Conservation (phyloP, 2,329 filamentous ascomycete genomes). For the Colletotrichum sp. region DNA sequence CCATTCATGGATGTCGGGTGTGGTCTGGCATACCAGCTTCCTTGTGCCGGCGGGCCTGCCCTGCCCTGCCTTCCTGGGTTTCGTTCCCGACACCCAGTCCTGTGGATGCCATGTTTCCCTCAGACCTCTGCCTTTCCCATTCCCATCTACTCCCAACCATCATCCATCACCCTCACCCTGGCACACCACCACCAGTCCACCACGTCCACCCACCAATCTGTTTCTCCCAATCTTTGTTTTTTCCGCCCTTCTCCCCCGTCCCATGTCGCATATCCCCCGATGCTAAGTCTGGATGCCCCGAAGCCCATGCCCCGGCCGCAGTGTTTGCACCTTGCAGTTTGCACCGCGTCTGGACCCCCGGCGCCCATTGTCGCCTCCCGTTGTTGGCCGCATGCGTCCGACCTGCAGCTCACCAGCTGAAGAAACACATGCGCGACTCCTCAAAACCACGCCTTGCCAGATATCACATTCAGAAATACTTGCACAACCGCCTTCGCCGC, state of each 20-base stretch:
- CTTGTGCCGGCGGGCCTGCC: background rate
- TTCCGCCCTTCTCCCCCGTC: background rate
- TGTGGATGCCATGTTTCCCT: background rate
- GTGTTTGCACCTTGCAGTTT: background rate
- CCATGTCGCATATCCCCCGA: background rate
- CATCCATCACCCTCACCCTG: background rate
- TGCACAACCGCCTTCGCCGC: background rate
- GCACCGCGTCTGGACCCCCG: background rate
- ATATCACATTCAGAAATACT: background rate
- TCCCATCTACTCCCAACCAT: background rate
- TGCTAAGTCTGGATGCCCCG: background rate
- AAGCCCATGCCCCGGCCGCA: background rate
- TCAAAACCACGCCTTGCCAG: background rate
- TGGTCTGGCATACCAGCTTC: background rate
- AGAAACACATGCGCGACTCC: background rate
- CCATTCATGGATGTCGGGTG: background rate
- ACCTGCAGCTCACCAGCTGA: background rate
- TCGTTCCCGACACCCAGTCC: background rate
- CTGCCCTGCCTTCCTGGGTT: background rate
- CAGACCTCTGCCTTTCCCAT: background rate
- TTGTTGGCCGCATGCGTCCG: conserved; percentile 10
- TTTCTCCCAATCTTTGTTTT: background rate
- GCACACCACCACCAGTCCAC: background rate
- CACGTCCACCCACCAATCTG: background rate
- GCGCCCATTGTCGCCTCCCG: background rate